phyloP scores from a whole-genome alignment of 768 basidiomycete species.

The Lactarius tabidus region DNA sequence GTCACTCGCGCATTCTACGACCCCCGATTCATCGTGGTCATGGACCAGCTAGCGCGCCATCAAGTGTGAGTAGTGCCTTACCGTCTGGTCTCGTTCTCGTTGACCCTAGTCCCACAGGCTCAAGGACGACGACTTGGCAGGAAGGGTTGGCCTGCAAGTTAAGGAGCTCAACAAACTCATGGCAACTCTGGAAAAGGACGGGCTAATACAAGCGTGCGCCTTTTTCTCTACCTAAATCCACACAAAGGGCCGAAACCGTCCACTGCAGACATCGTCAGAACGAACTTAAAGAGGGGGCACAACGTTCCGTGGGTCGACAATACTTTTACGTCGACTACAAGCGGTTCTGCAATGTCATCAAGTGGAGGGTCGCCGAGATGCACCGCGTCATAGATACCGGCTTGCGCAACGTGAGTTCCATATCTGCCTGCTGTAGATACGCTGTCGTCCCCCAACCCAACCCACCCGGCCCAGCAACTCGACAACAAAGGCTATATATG shows the following conservation, averaged over 20 bases:
- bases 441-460: neutral
- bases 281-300: conserved; percentile 85
- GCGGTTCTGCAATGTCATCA: conserved; percentile 94
- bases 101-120: conserved; percentile 49
- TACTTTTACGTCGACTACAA: conserved; percentile 98
- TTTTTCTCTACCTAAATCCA: neutral
- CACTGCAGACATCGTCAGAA: conserved; percentile 75
- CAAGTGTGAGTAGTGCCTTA: conserved; percentile 76
- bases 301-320: conserved; percentile 80
- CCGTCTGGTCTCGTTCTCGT: conserved; percentile 26
- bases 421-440: neutral
- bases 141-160: conserved; percentile 80
- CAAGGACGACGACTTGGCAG: conserved; percentile 92
- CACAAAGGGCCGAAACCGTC: neutral
- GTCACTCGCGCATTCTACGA: conserved; percentile 95
- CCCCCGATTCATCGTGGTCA: conserved; percentile 80
- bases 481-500: conserved; percentile 98
- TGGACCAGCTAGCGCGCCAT: conserved; percentile 91
- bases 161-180: conserved; percentile 90
- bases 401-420: conserved; percentile 68
- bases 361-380: conserved; percentile 96
- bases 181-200: conserved; percentile 73
- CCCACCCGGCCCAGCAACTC: conserved; percentile 61
- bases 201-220: conserved; percentile 71
- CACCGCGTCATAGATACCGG: conserved; percentile 83